Percentiles rank a stretch among this genome's conserved stretches.
These are phyloP conservation scores for Cytospora piceae DNA, from an alignment of 2,329 filamentous ascomycete species.

Conservation along the genomic window DNA sequence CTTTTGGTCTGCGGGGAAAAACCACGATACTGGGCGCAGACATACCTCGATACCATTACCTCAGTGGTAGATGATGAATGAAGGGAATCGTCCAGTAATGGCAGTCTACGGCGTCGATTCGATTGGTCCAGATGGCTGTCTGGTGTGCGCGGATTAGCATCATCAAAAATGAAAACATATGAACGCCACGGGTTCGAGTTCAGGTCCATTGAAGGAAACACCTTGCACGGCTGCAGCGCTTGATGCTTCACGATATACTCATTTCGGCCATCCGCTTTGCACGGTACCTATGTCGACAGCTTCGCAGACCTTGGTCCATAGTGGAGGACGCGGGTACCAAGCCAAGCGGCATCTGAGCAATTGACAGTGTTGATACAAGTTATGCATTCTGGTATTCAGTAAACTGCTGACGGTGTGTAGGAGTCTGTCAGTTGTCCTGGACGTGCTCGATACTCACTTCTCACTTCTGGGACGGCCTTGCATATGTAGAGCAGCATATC, in stretches of 20 bases:
- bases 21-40: conserved; percentile 28
- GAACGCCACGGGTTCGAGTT: conserved; percentile 14
- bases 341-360: background rate
- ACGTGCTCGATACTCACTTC: background rate
- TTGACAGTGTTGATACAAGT: background rate
- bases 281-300: background rate
- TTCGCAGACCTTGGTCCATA: background rate
- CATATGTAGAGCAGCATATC: background rate
- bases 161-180: conserved; percentile 30
- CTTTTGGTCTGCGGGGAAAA: conserved; percentile 33
- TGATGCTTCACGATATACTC: background rate
- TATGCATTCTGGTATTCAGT: background rate
- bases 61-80: conserved; percentile 28
- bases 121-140: conserved; percentile 30
- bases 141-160: conserved; percentile 31
- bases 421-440: background rate
- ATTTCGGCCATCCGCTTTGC: background rate
- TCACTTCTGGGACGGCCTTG: background rate
- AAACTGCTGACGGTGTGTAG: background rate
- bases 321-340: background rate
- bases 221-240: background rate
- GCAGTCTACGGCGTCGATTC: conserved; percentile 29
- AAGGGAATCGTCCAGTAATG: conserved; percentile 26
- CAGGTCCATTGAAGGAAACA: background rate
- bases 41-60: conserved; percentile 26